These are phyloP conservation scores for Solanum neorickii DNA, from an alignment of 257 asterid genomes.

Conservation along the genomic window DNA sequence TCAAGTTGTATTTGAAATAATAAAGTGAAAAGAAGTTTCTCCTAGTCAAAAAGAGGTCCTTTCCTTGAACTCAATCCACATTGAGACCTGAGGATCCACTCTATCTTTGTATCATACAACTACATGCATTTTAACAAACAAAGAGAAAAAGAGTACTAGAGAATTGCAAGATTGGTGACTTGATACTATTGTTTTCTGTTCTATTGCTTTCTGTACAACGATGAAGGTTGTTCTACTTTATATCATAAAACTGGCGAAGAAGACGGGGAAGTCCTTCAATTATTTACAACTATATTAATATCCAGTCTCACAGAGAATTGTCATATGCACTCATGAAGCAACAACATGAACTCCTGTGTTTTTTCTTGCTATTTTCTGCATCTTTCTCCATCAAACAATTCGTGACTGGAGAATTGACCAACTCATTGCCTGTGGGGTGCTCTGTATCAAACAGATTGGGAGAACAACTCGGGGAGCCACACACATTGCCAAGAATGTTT, in stretches of 20 bases:
- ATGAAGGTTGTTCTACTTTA: not conserved
- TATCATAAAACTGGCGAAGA: not conserved
- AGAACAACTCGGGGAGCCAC: not conserved
- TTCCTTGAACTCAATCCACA: not conserved
- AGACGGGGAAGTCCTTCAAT: not conserved
- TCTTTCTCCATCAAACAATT: constrained; percentile 17
- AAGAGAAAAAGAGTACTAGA: not conserved
- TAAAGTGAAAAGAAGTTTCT: not conserved
- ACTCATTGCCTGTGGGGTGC: constrained; percentile 3
- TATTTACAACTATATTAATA: not conserved
- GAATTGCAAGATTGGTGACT: not conserved
- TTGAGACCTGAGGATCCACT: not conserved
- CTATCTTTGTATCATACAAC: not conserved
- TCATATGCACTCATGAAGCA: constrained; percentile 15
- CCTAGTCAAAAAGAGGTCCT: not conserved
- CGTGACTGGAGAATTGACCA: constrained; percentile 15
- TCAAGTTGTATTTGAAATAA: not conserved
- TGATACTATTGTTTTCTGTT: not conserved
- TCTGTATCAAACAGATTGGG: constrained; percentile 6
- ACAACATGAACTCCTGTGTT: constrained; percentile 1
- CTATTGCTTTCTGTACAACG: not conserved
- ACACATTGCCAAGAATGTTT: constrained; percentile 11
- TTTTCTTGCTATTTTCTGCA: constrained; percentile 8
- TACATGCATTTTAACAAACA: not conserved
- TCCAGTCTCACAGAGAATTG: not conserved